Evolutionary conservation across 2,329 filamentous ascomycete species (phyloP).

Genomic region (Neurospora crassa): DNA sequence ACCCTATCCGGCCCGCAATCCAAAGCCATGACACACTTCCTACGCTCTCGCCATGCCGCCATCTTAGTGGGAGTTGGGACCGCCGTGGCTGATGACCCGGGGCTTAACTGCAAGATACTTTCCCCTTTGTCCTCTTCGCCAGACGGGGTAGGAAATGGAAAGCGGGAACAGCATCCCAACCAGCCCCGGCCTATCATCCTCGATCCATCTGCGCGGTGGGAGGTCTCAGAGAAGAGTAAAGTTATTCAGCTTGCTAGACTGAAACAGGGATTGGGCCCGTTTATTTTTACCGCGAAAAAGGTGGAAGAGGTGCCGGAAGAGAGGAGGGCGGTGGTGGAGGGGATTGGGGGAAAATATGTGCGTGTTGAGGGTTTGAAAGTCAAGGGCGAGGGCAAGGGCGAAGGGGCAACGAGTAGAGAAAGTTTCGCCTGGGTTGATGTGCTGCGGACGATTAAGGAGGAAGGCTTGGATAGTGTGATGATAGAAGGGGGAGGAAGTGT

Average conservation of each 20-base stretch:
- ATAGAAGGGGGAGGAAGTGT: constrained; percentile 78
- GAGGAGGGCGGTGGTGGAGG: constrained; percentile 32
- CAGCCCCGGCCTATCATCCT: constrained; percentile 78
- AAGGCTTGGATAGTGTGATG: constrained; percentile 73
- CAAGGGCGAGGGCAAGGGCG: constrained; percentile 25
- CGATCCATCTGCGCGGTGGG: constrained; percentile 71
- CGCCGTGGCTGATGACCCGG: constrained; percentile 74
- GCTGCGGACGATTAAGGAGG: constrained; percentile 43
- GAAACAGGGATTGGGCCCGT: constrained; percentile 63
- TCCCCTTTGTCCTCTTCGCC: background rate
- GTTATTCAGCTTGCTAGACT: constrained; percentile 55
- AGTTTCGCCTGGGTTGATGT: constrained; percentile 55
- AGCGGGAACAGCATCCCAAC: background rate
- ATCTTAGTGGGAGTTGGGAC: constrained; percentile 82
- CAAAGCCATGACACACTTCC: constrained; percentile 88
- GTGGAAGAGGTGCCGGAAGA: constrained; percentile 33
- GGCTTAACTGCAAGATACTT: constrained; percentile 60
- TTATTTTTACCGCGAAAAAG: constrained; percentile 47
- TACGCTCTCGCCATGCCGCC: constrained; percentile 72
- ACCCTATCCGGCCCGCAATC: constrained; percentile 71
- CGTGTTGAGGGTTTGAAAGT: constrained; percentile 19
- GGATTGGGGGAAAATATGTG: constrained; percentile 44
- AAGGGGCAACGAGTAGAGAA: background rate
- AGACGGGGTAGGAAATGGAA: constrained; percentile 9
- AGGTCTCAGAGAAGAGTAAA: constrained; percentile 47